Base-by-base conservation (phyloP, 2,329 filamentous ascomycete genomes). In the Cryphonectria naterciae region DNA sequence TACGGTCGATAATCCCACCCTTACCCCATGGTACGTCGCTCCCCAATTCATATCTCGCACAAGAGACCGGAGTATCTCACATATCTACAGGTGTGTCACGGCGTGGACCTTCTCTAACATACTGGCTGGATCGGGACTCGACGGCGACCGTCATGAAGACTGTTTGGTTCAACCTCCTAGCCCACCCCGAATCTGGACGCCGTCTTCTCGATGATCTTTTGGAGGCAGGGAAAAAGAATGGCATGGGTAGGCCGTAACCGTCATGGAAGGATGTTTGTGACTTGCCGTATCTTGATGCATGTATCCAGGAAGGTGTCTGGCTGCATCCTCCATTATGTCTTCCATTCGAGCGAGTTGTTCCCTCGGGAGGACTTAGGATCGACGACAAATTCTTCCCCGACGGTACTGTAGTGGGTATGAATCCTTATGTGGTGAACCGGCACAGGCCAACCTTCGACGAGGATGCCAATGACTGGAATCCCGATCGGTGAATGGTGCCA, bases 61-160 rank as follows among this genome's bases (percentile, higher is more conserved):
- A 37, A 37, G 37, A 7, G 37, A 37, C 37, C 10, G 37, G 37
- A 37, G 7, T 10, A 37, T 37, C 37, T 37, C 6, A 37, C 37
- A 37, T 10, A 37, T 37, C 6, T 10, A 7, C 37, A 37, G 37
- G 75, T 76, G 67, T 61, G 70, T 46, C 2, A 76, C 70, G 4
- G 75, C 77, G 13, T 80, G 79, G 79, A 78, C 77, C 0, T 77
- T 78, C 62, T 79, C 79, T 13, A 72, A 75, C 43, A 72, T 75
- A 65, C 77, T 72, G 46, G 74, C 73, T 19, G 79, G 79, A 13
- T 78, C 77, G 7, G 7, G 79, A 80, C 67, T 76, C 76, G 0
- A 75, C 75, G 7, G 78, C 74, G 0, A 76, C 70, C 15, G 70
- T 80, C 15, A 78, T 81, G 72, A 71, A 73, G 8, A 79, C 78